A percentile compares a stretch with the other conserved stretches of the same genome.
Conservation (phyloP, 805 yeast species). For the Suhomyces faveliae region DNA sequence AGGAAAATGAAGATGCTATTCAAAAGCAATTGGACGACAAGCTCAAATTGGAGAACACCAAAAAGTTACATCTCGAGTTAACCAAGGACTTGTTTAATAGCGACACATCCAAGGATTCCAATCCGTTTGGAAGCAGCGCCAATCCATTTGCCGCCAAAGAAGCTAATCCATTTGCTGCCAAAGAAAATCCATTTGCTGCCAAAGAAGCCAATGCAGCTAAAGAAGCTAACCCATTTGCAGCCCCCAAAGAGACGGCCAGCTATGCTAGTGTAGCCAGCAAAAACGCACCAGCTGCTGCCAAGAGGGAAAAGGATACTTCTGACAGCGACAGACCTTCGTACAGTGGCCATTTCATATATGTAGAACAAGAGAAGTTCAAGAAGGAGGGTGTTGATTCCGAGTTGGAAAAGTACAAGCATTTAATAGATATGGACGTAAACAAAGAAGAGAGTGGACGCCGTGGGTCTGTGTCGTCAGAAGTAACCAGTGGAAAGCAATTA, state of each 20-base stretch:
- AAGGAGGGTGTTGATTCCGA: constrained; percentile 54
- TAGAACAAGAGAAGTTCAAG: constrained; percentile 68
- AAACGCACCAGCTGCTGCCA: constrained; percentile 4
- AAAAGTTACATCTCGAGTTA: constrained; percentile 37
- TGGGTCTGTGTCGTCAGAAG: constrained; percentile 6
- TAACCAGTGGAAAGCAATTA: constrained; percentile 10
- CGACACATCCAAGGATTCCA: constrained; percentile 4
- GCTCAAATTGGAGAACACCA: constrained; percentile 42
- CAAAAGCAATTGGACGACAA: constrained; percentile 39
- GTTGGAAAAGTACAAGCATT: constrained; percentile 41
- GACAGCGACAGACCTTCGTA: constrained; percentile 44
- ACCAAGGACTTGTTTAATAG: constrained; percentile 30
- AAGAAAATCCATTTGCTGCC: constrained; percentile 3
- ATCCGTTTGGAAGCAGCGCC: background rate
- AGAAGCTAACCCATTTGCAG: background rate
- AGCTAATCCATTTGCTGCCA: background rate
- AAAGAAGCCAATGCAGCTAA: background rate
- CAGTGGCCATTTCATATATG: constrained; percentile 66
- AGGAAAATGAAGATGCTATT: constrained; percentile 29
- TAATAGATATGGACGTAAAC: constrained; percentile 51
- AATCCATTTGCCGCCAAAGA: constrained; percentile 1
- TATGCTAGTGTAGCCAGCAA: constrained; percentile 18
- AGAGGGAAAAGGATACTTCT: constrained; percentile 11
- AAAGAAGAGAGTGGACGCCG: constrained; percentile 25
- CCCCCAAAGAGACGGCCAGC: constrained; percentile 14